Conservation (phyloP, 2,329 filamentous ascomycete genomes). For the Phyllosticta paracitricarpa region DNA sequence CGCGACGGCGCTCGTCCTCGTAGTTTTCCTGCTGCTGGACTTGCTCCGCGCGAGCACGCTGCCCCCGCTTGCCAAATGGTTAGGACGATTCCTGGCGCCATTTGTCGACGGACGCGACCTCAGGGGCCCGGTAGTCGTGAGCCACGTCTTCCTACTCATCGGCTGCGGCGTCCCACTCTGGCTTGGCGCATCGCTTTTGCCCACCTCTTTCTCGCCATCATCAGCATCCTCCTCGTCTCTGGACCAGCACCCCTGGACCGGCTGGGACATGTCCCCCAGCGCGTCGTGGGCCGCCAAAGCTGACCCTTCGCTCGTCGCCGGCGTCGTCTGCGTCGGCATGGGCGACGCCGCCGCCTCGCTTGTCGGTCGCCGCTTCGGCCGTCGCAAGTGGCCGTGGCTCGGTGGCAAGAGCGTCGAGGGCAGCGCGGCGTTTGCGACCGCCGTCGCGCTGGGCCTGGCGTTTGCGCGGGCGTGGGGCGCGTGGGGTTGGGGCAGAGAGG, state of each 20-base stretch:
- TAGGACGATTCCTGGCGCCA: slow-evolving; percentile 79
- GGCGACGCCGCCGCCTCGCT: slow-evolving; percentile 90
- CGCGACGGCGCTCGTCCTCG: slow-evolving; percentile 67
- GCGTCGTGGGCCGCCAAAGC: slow-evolving; percentile 30
- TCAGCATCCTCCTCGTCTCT: slow-evolving; percentile 47
- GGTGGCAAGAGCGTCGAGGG: slow-evolving; percentile 95
- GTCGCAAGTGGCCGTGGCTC: slow-evolving; percentile 89
- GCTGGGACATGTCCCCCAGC: slow-evolving; percentile 58
- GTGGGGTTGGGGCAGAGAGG: slow-evolving; percentile 64
- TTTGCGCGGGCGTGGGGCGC: slow-evolving; percentile 56
- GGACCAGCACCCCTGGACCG: slow-evolving; percentile 50
- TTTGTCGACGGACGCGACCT: slow-evolving; percentile 93
- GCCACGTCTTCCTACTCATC: slow-evolving; percentile 89
- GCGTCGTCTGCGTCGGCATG: slow-evolving; percentile 88
- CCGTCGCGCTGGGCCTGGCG: slow-evolving; percentile 66
- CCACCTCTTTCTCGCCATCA: neutral
- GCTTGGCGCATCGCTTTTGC: slow-evolving; percentile 37
- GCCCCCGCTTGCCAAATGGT: slow-evolving; percentile 74
- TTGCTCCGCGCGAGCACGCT: slow-evolving; percentile 83
- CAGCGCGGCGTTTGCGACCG: slow-evolving; percentile 65
- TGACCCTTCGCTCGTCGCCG: slow-evolving; percentile 83
- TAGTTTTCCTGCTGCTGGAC: slow-evolving; percentile 80
- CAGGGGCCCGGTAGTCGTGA: slow-evolving; percentile 86
- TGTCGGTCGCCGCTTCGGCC: slow-evolving; percentile 76
- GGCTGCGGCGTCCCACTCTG: slow-evolving; percentile 92